phyloP scores from a whole-genome alignment of 2,329 filamentous ascomycete genomes.

The Thielaviopsis cerberus region DNA sequence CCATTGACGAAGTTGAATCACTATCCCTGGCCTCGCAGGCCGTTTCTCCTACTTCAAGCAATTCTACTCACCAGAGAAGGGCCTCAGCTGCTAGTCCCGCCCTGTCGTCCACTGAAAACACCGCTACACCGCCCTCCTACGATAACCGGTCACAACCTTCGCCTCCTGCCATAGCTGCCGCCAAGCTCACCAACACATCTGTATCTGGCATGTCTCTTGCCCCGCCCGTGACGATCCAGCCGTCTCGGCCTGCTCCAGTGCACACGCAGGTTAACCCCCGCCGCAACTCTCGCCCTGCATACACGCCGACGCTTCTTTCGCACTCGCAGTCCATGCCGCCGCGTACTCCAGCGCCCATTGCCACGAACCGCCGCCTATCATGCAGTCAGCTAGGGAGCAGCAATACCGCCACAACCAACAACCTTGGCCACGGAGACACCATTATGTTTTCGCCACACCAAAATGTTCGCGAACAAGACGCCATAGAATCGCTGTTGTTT shows the following conservation, averaged over 20 bases:
- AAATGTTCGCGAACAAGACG: slow-evolving; percentile 57
- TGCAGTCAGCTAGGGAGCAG: slow-evolving; percentile 20
- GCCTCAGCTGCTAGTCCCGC: slow-evolving; percentile 35
- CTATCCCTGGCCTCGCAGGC: slow-evolving; percentile 50
- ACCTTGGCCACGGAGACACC: slow-evolving; percentile 23
- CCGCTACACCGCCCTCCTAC: slow-evolving; percentile 1
- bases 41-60: slow-evolving; percentile 42
- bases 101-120: slow-evolving; percentile 10
- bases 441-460: slow-evolving; percentile 52
- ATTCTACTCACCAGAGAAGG: slow-evolving; percentile 34
- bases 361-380: slow-evolving; percentile 17
- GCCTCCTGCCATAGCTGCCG: not conserved
- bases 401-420: not conserved
- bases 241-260: slow-evolving; percentile 21
- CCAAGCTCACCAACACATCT: not conserved
- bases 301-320: slow-evolving; percentile 31
- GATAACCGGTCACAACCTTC: slow-evolving; percentile 8
- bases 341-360: slow-evolving; percentile 13
- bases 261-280: slow-evolving; percentile 23
- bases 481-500: slow-evolving; percentile 61
- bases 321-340: slow-evolving; percentile 27
- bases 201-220: slow-evolving; percentile 21
- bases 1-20: slow-evolving; percentile 65
- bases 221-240: slow-evolving; percentile 36
- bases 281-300: slow-evolving; percentile 31